These are phyloP conservation scores for Camelina hispida DNA, from an alignment of 345 rosid species.

Conservation along the genomic window DNA sequence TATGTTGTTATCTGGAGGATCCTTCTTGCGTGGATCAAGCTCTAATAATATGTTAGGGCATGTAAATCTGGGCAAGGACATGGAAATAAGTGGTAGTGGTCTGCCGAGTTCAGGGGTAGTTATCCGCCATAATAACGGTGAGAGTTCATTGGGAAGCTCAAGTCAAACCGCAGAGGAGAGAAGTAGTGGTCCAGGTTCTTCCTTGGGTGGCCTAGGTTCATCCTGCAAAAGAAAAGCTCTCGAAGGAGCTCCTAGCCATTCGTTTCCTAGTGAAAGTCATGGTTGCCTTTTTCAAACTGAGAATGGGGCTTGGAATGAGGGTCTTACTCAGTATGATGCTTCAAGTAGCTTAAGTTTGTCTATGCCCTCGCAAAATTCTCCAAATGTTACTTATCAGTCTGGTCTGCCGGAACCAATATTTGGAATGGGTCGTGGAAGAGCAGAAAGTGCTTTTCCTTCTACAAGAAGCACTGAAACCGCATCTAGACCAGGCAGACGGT, in stretches of 20 bases:
- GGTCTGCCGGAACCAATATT: conserved; percentile 56
- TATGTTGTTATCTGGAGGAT: conserved; percentile 25
- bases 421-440: conserved; percentile 59
- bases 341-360: conserved; percentile 71
- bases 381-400: conserved; percentile 43
- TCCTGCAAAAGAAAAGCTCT: conserved; percentile 92
- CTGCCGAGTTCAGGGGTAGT: conserved; percentile 46
- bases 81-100: conserved; percentile 46
- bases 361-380: conserved; percentile 51
- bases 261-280: conserved; percentile 63
- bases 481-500: conserved; percentile 58
- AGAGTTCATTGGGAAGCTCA: conserved; percentile 62
- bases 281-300: conserved; percentile 64
- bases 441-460: conserved; percentile 58
- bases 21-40: conserved; percentile 60
- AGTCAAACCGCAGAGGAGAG: conserved; percentile 59
- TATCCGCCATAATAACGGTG: conserved; percentile 41
- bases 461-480: conserved; percentile 48
- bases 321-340: conserved; percentile 49
- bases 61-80: conserved; percentile 48
- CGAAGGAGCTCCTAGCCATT: conserved; percentile 80
- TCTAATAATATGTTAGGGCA: conserved; percentile 44
- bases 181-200: conserved; percentile 58
- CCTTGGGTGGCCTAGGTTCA: conserved; percentile 65
- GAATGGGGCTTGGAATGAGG: conserved; percentile 52